Evolutionary conservation across 371 early-diverging fungal genomes (phyloP).

Genomic region (Mucor ambiguus): DNA sequence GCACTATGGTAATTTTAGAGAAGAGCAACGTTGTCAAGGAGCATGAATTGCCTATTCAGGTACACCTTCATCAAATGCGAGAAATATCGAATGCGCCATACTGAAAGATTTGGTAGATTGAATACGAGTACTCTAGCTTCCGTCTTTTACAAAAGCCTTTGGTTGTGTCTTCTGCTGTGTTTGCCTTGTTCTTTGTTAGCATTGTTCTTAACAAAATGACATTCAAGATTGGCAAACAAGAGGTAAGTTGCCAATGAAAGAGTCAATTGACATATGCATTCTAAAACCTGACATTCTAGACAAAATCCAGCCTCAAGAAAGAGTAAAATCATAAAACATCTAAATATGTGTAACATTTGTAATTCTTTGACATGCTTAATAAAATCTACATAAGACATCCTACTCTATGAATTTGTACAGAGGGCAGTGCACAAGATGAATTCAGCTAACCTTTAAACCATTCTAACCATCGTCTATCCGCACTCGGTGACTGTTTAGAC

Average conservation of each 20-base stretch:
- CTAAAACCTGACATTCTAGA: not conserved
- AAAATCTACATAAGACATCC: not conserved
- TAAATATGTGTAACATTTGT: constrained; percentile 9
- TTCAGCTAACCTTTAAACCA: no score
- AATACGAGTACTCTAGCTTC: constrained; percentile 42
- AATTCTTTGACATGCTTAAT: not conserved
- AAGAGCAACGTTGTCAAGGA: constrained; percentile 69
- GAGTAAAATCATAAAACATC: not conserved
- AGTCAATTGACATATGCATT: no score
- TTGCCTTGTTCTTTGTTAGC: constrained; percentile 43
- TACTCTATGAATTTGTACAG: not conserved
- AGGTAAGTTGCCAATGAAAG: constrained; percentile 14
- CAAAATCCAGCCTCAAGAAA: constrained; percentile 11
- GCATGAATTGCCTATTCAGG: constrained; percentile 51
- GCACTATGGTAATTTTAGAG: constrained; percentile 61
- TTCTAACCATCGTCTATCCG: not conserved
- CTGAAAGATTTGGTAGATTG: constrained; percentile 32
- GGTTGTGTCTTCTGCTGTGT: constrained; percentile 38
- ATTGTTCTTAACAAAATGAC: constrained; percentile 45
- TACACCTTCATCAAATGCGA: constrained; percentile 6
- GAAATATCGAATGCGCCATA: no score
- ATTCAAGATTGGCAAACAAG: constrained; percentile 44
- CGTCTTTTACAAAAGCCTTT: constrained; percentile 53
- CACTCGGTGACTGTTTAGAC: constrained; percentile 9
- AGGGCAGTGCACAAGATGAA: no score